Conservation (phyloP, 140 eudicot genomes). For the Stevia rebaudiana region DNA sequence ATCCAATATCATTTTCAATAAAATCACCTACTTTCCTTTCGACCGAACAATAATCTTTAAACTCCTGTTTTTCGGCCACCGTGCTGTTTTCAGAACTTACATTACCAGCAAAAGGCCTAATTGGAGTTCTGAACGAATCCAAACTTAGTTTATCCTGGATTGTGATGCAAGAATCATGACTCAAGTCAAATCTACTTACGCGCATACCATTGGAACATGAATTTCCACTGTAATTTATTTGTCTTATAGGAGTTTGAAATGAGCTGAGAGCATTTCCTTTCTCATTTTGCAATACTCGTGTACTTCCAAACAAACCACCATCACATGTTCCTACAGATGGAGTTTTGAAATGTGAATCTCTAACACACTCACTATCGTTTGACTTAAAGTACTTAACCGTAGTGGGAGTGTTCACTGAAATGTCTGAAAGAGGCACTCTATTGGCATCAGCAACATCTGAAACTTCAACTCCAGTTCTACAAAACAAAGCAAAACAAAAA, state of each 20-base stretch:
- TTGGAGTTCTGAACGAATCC: conserved; percentile 35
- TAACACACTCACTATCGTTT: conserved; percentile 12
- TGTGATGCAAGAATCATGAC: not conserved
- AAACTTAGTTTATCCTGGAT: conserved; percentile 19
- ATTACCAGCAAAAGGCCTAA: conserved; percentile 11
- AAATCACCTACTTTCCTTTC: conserved; percentile 1
- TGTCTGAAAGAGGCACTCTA: conserved; percentile 59
- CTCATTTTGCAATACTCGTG: not conserved
- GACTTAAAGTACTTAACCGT: conserved; percentile 21
- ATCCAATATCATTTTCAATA: conserved; percentile 11
- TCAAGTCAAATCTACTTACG: conserved; percentile 15
- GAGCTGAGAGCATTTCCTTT: conserved; percentile 16
- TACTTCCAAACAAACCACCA: not conserved
- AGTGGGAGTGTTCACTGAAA: conserved; percentile 33
- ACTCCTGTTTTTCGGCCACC: conserved; percentile 9
- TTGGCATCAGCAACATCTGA: conserved; percentile 17
- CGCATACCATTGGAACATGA: conserved; percentile 14
- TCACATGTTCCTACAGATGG: conserved; percentile 2
- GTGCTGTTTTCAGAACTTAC: conserved; percentile 4
- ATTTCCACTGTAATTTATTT: conserved; percentile 7
- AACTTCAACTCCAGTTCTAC: conserved; percentile 30
- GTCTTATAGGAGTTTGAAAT: conserved; percentile 26
- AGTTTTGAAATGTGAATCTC: not conserved
- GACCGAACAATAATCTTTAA: not conserved
- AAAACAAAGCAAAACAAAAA: conserved; percentile 11